Percentiles rank a stretch among this genome's conserved stretches.
These are phyloP conservation scores for Keithomyces neogunnii DNA, from an alignment of 2,329 filamentous ascomycete species.

Conservation along the genomic window DNA sequence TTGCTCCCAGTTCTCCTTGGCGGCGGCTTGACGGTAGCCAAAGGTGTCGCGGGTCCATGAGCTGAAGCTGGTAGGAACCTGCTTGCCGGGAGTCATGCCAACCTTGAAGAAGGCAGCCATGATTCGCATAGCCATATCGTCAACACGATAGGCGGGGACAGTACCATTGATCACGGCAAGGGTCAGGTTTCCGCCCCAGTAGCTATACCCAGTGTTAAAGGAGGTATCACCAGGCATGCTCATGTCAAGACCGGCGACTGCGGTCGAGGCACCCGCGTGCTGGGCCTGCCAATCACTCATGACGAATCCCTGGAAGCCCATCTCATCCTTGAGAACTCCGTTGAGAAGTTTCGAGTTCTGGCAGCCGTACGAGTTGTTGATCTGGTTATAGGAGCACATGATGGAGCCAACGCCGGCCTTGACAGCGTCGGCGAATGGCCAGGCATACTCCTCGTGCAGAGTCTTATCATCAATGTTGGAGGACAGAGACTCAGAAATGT, in stretches of 20 bases:
- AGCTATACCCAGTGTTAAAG: constrained; percentile 66
- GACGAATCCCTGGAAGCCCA: constrained; percentile 75
- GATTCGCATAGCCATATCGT: constrained; percentile 87
- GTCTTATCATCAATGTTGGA: constrained; percentile 64
- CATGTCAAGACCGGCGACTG: constrained; percentile 73
- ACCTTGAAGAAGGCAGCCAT: constrained; percentile 64
- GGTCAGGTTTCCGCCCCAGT: constrained; percentile 83
- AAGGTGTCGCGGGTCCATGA: constrained; percentile 77
- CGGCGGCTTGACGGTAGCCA: constrained; percentile 58
- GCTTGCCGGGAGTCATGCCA: constrained; percentile 39
- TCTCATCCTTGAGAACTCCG: constrained; percentile 66
- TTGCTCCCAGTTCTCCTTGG: constrained; percentile 51
- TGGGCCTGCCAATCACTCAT: constrained; percentile 77
- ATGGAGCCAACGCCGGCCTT: constrained; percentile 55
- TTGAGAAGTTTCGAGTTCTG: constrained; percentile 74
- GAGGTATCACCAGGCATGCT: constrained; percentile 77
- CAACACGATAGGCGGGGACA: constrained; percentile 75
- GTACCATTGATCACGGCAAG: constrained; percentile 84
- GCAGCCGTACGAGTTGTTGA: constrained; percentile 75
- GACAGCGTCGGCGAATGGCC: constrained; percentile 70
- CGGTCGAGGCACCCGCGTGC: constrained; percentile 57
- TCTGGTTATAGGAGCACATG: constrained; percentile 66
- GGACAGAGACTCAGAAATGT: constrained; percentile 52
- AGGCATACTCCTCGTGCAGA: constrained; percentile 67
- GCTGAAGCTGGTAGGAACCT: constrained; percentile 66